phyloP scores from a whole-genome alignment of 2,329 filamentous ascomycete species.

The Bipolaris oryzae region DNA sequence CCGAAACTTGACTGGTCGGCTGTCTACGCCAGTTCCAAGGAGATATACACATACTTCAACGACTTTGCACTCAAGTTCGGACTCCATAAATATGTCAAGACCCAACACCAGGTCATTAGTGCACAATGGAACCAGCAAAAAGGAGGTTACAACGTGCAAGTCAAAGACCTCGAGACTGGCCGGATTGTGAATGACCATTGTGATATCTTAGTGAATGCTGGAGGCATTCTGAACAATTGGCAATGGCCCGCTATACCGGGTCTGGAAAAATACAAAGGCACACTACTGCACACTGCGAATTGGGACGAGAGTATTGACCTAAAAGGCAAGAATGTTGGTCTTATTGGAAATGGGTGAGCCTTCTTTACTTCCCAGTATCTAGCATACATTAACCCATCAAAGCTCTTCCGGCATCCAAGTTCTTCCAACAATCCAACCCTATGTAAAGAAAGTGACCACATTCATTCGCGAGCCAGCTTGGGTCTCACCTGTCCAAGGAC shows the following conservation, averaged over 20 bases:
- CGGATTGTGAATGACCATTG: conserved; percentile 50
- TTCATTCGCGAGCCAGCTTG: conserved; percentile 60
- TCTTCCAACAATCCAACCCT: conserved; percentile 55
- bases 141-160: conserved; percentile 46
- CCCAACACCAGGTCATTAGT: conserved; percentile 40
- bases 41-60: conserved; percentile 54
- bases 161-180: conserved; percentile 40
- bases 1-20: conserved; percentile 53
- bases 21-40: conserved; percentile 51
- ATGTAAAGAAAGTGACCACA: conserved; percentile 54
- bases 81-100: conserved; percentile 47
- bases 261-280: conserved; percentile 58
- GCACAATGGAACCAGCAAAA: conserved; percentile 48
- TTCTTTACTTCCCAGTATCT: neutral
- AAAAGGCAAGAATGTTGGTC: conserved; percentile 55
- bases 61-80: conserved; percentile 50
- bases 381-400: conserved; percentile 11
- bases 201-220: conserved; percentile 57
- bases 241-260: conserved; percentile 61
- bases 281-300: conserved; percentile 61
- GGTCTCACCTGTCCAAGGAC: conserved; percentile 55
- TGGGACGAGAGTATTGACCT: conserved; percentile 62
- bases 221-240: conserved; percentile 59
- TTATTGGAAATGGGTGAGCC: conserved; percentile 59
- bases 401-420: conserved; percentile 63